Percentiles rank a stretch among this genome's conserved stretches.
These are phyloP conservation scores for Lachnellula arida DNA, from an alignment of 2,329 filamentous ascomycete genomes.

Conservation along the genomic window DNA sequence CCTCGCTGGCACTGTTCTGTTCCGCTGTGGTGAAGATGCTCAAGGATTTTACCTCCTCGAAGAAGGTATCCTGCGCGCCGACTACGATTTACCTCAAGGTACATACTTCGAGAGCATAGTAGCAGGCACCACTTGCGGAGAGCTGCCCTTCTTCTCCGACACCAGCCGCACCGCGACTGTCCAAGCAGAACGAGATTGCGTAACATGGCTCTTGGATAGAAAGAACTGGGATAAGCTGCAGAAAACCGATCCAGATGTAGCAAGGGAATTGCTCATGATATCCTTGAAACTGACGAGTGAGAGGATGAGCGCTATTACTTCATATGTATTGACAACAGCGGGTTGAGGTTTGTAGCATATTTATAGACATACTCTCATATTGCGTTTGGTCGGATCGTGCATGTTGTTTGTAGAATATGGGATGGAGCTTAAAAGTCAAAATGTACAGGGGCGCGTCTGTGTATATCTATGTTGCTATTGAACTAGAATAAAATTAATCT, in stretches of 20 bases:
- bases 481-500: too few species aligned
- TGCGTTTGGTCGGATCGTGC: neutral
- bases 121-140: slow-evolving; percentile 89
- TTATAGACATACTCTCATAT: neutral
- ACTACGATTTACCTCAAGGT: slow-evolving; percentile 89
- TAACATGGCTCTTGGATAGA: slow-evolving; percentile 75
- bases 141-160: slow-evolving; percentile 92
- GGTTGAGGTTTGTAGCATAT: slow-evolving; percentile 24
- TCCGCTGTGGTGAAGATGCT: slow-evolving; percentile 69
- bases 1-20: slow-evolving; percentile 66
- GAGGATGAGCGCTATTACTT: slow-evolving; percentile 72
- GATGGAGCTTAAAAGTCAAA: neutral
- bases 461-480: too few species aligned
- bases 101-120: slow-evolving; percentile 87
- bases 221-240: slow-evolving; percentile 71
- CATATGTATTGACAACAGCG: slow-evolving; percentile 41
- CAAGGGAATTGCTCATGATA: slow-evolving; percentile 77
- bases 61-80: slow-evolving; percentile 79
- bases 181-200: slow-evolving; percentile 72
- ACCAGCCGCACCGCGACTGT: slow-evolving; percentile 85
- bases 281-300: slow-evolving; percentile 93
- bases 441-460: too few species aligned
- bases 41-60: slow-evolving; percentile 89
- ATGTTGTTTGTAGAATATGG: neutral
- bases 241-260: slow-evolving; percentile 67